These are phyloP conservation scores for slime mould (Dictyostelium discoideum) DNA, from an alignment of 78 protist genomes.

Conservation along the genomic window DNA sequence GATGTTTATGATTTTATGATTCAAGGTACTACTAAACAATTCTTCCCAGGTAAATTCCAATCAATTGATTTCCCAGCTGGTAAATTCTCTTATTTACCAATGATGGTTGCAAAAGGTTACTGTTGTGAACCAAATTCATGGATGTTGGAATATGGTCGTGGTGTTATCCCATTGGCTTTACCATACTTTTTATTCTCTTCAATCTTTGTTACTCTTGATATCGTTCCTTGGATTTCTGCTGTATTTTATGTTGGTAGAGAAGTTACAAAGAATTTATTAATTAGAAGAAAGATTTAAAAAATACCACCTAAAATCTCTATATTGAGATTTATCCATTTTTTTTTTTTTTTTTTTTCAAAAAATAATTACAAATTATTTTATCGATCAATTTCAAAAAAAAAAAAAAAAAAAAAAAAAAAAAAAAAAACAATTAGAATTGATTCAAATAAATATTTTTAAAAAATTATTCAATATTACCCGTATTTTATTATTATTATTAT, in stretches of 20 bases:
- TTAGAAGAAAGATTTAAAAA: constrained; percentile 67
- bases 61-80: constrained; percentile 63
- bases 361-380: too few relatives aligned
- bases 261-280: constrained; percentile 56
- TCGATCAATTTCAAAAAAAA: background rate
- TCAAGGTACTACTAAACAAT: constrained; percentile 74
- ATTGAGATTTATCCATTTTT: too few relatives aligned
- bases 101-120: constrained; percentile 67
- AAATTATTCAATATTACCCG: background rate
- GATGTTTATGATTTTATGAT: constrained; percentile 81
- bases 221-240: constrained; percentile 67
- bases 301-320: too few relatives aligned
- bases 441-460: background rate
- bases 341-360: too few relatives aligned
- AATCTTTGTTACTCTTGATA: constrained; percentile 72
- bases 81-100: constrained; percentile 58
- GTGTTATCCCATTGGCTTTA: constrained; percentile 71
- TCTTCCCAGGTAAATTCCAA: constrained; percentile 74
- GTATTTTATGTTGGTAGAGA: constrained; percentile 43
- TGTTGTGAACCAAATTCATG: constrained; percentile 59
- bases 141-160: constrained; percentile 78
- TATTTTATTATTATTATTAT: too few relatives aligned
- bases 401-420: background rate
- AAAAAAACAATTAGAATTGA: background rate
- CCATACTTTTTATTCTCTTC: constrained; percentile 75